Evolutionary conservation across 768 basidiomycete genomes (phyloP).

Genomic region (Rubroboletus satanas): DNA sequence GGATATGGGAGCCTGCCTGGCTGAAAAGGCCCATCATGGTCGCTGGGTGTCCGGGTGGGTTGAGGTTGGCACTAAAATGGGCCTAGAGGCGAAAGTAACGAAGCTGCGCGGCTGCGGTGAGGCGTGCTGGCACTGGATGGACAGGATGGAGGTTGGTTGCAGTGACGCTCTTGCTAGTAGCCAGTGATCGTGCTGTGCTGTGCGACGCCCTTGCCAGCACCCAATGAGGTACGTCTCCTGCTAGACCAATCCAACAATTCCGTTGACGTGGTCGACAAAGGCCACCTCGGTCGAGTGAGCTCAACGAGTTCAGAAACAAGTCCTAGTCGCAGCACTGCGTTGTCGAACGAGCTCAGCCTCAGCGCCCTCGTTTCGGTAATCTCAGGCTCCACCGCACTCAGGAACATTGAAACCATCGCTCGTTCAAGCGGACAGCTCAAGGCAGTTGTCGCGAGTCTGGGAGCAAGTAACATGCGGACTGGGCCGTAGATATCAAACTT

Average conservation of each 20-base stretch:
- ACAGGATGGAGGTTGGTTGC: neutral
- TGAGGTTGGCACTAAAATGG: neutral
- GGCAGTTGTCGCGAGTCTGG: neutral
- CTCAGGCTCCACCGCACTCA: neutral
- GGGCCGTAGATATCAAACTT: neutral
- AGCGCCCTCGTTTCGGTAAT: conserved; percentile 1
- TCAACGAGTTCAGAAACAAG: neutral
- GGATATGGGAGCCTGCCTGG: conserved; percentile 61
- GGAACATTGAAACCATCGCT: neutral
- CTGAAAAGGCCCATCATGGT: conserved; percentile 80
- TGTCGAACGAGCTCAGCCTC: neutral
- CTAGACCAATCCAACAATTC: neutral
- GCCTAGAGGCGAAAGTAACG: neutral
- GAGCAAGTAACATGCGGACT: neutral
- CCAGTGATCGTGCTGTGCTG: conserved; percentile 7
- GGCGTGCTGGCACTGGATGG: conserved; percentile 12
- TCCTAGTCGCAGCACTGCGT: neutral
- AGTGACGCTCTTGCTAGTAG: neutral
- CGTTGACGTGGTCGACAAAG: neutral
- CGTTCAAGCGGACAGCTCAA: neutral
- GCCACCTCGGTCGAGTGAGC: neutral
- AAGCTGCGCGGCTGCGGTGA: conserved; percentile 24
- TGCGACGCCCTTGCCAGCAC: neutral
- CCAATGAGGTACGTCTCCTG: neutral
- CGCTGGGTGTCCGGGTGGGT: conserved; percentile 9